Conservation (phyloP, 306 rosid species). For the Phaseolus lunatus region DNA sequence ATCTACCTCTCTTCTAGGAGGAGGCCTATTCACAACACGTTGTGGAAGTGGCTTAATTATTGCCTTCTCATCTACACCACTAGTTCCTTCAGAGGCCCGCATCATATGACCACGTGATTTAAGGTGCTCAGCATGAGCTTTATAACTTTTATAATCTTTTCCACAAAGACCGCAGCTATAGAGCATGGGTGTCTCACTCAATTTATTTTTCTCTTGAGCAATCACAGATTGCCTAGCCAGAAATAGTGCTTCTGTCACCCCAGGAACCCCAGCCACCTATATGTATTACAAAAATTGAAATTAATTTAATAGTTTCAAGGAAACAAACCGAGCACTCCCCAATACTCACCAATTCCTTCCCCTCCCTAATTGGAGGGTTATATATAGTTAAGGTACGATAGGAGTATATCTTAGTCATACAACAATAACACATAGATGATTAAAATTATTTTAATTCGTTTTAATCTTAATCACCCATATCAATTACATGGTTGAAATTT, state of each 20-base stretch:
- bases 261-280: constrained; percentile 97
- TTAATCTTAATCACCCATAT: background rate
- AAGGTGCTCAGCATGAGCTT: constrained; percentile 94
- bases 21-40: constrained; percentile 65
- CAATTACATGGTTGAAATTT: background rate
- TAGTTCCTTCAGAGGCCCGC: constrained; percentile 68
- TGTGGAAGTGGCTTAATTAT: constrained; percentile 75
- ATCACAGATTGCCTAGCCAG: constrained; percentile 76
- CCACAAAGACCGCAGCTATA: constrained; percentile 93
- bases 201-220: constrained; percentile 69
- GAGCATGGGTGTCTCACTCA: constrained; percentile 79
- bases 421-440: background rate
- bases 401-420: background rate
- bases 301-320: background rate
- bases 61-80: constrained; percentile 62
- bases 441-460: background rate
- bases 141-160: constrained; percentile 80
- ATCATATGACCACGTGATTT: constrained; percentile 74
- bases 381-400: background rate
- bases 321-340: constrained; percentile 27
- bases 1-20: constrained; percentile 53
- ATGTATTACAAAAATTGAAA: constrained; percentile 4
- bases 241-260: constrained; percentile 88
- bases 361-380: background rate
- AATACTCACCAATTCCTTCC: background rate